phyloP scores from a whole-genome alignment of 2,329 filamentous ascomycete genomes.

The Tolypocladium inflatum region DNA sequence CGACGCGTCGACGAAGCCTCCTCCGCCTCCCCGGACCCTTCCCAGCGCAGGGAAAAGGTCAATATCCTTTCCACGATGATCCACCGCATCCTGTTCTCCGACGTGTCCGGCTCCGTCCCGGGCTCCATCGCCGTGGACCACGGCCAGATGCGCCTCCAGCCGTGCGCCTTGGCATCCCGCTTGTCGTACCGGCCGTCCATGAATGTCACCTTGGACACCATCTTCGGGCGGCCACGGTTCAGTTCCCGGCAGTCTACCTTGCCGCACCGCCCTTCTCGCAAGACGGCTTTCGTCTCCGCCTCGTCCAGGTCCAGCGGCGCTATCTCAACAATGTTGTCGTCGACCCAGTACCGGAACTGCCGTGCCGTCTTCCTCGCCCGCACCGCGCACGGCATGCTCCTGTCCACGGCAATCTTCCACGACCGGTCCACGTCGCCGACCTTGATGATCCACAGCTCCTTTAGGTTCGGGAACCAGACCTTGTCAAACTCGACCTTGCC shows the following conservation, averaged over 20 bases:
- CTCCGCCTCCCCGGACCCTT: conserved; percentile 18
- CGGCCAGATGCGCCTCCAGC: conserved; percentile 23
- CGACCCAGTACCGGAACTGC: conserved; percentile 28
- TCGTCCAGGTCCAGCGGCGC: conserved; percentile 23
- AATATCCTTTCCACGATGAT: conserved; percentile 26
- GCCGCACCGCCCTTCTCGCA: conserved; percentile 24
- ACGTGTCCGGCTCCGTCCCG: conserved; percentile 14
- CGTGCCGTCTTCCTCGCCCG: conserved; percentile 22
- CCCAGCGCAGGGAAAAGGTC: conserved; percentile 26
- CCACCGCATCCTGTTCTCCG: conserved; percentile 26
- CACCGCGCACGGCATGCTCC: conserved; percentile 16
- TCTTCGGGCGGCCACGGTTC: conserved; percentile 23
- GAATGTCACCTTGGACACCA: conserved; percentile 28
- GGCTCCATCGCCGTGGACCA: conserved; percentile 18
- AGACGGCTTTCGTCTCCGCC: conserved; percentile 21
- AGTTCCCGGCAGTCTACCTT: conserved; percentile 23
- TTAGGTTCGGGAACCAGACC: conserved; percentile 28
- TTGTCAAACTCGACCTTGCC: conserved; percentile 25
- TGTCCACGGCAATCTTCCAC: conserved; percentile 25
- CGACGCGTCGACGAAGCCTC: conserved; percentile 9
- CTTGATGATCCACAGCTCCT: conserved; percentile 29
- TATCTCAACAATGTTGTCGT: conserved; percentile 27
- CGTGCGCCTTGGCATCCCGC: conserved; percentile 10
- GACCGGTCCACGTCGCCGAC: conserved; percentile 25
- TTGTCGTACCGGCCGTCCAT: conserved; percentile 22